Conservation (phyloP, 1,139 yeast species). For the Maudiozyma humilis region DNA sequence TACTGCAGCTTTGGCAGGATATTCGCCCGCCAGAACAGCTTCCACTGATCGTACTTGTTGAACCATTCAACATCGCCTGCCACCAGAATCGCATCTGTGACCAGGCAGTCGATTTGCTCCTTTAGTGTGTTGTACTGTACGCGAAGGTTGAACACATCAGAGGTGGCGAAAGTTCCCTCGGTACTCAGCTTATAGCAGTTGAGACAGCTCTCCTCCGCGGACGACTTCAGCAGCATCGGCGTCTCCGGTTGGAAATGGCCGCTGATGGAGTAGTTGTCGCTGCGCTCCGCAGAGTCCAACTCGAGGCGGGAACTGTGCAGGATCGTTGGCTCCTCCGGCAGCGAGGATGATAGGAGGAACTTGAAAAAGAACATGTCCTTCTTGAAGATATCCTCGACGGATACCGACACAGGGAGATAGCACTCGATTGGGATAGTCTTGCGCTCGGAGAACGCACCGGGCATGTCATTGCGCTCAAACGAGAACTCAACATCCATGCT, state of each 20-base stretch:
- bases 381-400: constrained; percentile 30
- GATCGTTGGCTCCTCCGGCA: constrained; percentile 21
- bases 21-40: constrained; percentile 19
- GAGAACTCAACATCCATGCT: constrained; percentile 9
- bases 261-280: constrained; percentile 12
- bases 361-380: constrained; percentile 25
- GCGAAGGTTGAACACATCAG: constrained; percentile 19
- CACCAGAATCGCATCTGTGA: constrained; percentile 23
- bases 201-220: constrained; percentile 18
- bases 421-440: constrained; percentile 12
- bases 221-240: constrained; percentile 16
- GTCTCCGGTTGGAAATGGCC: constrained; percentile 18
- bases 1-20: constrained; percentile 19
- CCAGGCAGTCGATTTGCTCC: constrained; percentile 23
- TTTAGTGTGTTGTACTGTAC: constrained; percentile 23
- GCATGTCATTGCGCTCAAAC: constrained; percentile 1
- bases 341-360: constrained; percentile 25
- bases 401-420: constrained; percentile 26
- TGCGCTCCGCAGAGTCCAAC: constrained; percentile 4
- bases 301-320: constrained; percentile 16
- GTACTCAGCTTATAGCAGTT: constrained; percentile 22
- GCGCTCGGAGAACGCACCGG: constrained; percentile 4
- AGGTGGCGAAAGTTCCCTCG: constrained; percentile 12
- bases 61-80: constrained; percentile 24
- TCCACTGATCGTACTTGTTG: constrained; percentile 20